Conservation (phyloP, 768 basidiomycete species). For the Serendipita sp. region DNA sequence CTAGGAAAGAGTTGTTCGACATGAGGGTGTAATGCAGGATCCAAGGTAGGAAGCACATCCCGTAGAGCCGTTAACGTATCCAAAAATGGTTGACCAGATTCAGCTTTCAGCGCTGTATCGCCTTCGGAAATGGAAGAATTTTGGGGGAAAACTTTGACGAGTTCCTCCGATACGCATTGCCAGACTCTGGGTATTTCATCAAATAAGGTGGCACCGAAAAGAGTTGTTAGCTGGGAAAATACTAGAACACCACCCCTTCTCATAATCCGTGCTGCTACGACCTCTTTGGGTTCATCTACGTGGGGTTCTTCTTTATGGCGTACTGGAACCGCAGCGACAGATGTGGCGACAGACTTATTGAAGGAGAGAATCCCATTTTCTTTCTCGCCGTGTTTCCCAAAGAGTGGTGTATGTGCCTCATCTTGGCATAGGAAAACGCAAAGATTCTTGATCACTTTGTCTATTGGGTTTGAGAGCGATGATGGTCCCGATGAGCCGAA, state of each 20-base stretch:
- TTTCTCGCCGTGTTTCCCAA: slow-evolving; percentile 32
- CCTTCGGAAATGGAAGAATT: slow-evolving; percentile 29
- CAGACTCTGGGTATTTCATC: slow-evolving; percentile 84
- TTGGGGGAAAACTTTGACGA: slow-evolving; percentile 47
- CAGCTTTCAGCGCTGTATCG: slow-evolving; percentile 14
- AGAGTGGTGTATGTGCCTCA: slow-evolving; percentile 74
- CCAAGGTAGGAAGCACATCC: slow-evolving; percentile 59
- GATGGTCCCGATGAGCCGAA: slow-evolving; percentile 43
- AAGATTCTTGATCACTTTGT: slow-evolving; percentile 94
- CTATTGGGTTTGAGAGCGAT: slow-evolving; percentile 65
- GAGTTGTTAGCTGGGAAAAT: slow-evolving; percentile 56
- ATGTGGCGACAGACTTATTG: slow-evolving; percentile 18
- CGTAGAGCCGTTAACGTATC: slow-evolving; percentile 85
- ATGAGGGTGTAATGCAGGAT: slow-evolving; percentile 49
- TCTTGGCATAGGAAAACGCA: slow-evolving; percentile 95
- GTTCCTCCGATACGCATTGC: slow-evolving; percentile 74
- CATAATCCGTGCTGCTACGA: slow-evolving; percentile 48
- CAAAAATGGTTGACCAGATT: slow-evolving; percentile 75
- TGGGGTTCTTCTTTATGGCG: slow-evolving; percentile 21
- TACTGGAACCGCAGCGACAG: slow-evolving; percentile 23
- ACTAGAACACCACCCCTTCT: slow-evolving; percentile 76
- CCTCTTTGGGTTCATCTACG: slow-evolving; percentile 34
- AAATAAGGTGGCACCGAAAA: slow-evolving; percentile 58
- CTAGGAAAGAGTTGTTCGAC: slow-evolving; percentile 60
- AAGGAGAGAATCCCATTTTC: slow-evolving; percentile 66